Percentiles rank a stretch among this genome's conserved stretches.
Conservation (phyloP, 2,329 filamentous ascomycete species). For the Dothideomycetes sp. region DNA sequence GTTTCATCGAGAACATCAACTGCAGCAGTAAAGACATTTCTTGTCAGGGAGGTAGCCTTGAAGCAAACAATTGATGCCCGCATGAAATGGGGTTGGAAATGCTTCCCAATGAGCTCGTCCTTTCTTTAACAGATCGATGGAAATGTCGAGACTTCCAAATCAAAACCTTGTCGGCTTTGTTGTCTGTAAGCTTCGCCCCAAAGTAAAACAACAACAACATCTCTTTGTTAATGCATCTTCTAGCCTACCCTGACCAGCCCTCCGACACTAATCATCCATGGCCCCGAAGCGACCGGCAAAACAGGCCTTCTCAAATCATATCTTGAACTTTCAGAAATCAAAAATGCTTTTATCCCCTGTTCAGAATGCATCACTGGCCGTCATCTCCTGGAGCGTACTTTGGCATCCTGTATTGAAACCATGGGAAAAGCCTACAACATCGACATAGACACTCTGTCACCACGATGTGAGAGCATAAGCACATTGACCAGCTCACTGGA, state of each 20-base stretch:
- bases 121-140: constrained; percentile 29
- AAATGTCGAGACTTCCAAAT: constrained; percentile 39
- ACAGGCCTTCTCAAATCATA: constrained; percentile 58
- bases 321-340: constrained; percentile 43
- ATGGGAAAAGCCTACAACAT: constrained; percentile 15
- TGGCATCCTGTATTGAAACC: constrained; percentile 42
- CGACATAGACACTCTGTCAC: not conserved
- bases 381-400: constrained; percentile 65
- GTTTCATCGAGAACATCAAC: too few relatives aligned
- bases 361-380: constrained; percentile 69
- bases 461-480: constrained; percentile 69
- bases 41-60: too few relatives aligned
- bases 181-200: constrained; percentile 31
- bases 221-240: constrained; percentile 11
- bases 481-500: constrained; percentile 65
- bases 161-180: constrained; percentile 36
- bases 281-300: constrained; percentile 81
- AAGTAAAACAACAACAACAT: not conserved
- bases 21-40: too few relatives aligned
- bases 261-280: constrained; percentile 68
- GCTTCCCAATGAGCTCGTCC: constrained; percentile 28
- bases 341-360: constrained; percentile 56
- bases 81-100: constrained; percentile 19
- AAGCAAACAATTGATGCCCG: not conserved
- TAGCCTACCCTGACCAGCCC: constrained; percentile 60